Evolutionary conservation across 1,284 basidiomycete species (phyloP).

Genomic region (Moniliella sp.): DNA sequence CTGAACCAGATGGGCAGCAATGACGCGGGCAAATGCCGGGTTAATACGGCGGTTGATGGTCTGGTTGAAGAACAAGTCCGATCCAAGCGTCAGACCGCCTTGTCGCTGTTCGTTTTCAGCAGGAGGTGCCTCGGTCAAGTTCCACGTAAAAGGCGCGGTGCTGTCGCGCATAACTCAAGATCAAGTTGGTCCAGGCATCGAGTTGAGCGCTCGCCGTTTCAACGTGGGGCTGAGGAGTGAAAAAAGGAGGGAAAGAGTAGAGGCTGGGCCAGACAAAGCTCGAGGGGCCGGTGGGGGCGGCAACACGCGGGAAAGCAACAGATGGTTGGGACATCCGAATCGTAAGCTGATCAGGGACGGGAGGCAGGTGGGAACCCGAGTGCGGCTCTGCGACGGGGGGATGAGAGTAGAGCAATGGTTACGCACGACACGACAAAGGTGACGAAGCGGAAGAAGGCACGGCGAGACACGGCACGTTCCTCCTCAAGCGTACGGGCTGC

Average conservation of each 20-base stretch:
- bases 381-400: slow-evolving; percentile 4
- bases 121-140: too few species aligned
- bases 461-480: slow-evolving; percentile 18
- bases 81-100: slow-evolving; percentile 13
- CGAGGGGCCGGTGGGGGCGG: too few species aligned
- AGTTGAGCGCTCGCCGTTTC: slow-evolving; percentile 37
- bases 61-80: slow-evolving; percentile 1
- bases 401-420: slow-evolving; percentile 18
- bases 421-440: slow-evolving; percentile 20
- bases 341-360: too few species aligned
- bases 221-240: slow-evolving; percentile 40
- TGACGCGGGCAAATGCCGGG: neutral
- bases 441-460: slow-evolving; percentile 25
- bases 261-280: slow-evolving; percentile 37
- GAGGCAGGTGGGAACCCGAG: too few species aligned
- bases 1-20: neutral
- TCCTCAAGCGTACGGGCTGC: slow-evolving; percentile 15
- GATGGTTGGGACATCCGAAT: too few species aligned
- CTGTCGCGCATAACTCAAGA: slow-evolving; percentile 35
- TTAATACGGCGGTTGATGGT: neutral
- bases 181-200: slow-evolving; percentile 36
- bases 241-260: slow-evolving; percentile 42
- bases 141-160: slow-evolving; percentile 36
- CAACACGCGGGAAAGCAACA: too few species aligned
- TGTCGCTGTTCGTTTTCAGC: too few species aligned